These are phyloP conservation scores for Ballota nigra DNA, from an alignment of 257 asterid species.

Conservation along the genomic window DNA sequence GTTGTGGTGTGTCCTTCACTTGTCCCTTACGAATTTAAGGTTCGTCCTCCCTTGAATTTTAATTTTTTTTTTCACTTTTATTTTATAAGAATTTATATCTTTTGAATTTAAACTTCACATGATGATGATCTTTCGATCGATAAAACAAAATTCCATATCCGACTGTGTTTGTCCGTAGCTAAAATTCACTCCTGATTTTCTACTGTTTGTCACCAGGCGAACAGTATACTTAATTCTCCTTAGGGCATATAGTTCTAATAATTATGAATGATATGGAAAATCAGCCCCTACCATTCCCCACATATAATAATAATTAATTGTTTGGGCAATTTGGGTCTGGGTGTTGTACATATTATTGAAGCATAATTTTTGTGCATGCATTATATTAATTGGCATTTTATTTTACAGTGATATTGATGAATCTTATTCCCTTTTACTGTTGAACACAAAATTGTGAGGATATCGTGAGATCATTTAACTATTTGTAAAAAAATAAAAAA, in stretches of 20 bases:
- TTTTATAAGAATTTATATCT: neutral
- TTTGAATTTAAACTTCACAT: neutral
- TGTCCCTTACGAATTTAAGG: conserved; percentile 1
- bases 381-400: no score
- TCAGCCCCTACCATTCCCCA: neutral
- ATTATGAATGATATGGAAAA: neutral
- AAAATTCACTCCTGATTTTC: conserved; percentile 8
- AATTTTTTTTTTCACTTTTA: neutral
- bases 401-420: no score
- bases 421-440: no score
- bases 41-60: neutral
- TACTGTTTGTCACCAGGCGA: neutral
- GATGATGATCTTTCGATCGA: no score
- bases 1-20: conserved; percentile 34
- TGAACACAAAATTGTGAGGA: no score
- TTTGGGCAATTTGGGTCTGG: no score
- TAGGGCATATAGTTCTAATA: neutral
- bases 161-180: conserved; percentile 4
- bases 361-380: no score
- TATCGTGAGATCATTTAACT: no score
- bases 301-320: neutral
- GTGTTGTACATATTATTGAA: no score
- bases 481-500: no score
- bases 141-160: neutral
- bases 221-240: neutral